phyloP scores from a whole-genome alignment of 192 early-diverging fungal genomes.

The Gigaspora rosea region DNA sequence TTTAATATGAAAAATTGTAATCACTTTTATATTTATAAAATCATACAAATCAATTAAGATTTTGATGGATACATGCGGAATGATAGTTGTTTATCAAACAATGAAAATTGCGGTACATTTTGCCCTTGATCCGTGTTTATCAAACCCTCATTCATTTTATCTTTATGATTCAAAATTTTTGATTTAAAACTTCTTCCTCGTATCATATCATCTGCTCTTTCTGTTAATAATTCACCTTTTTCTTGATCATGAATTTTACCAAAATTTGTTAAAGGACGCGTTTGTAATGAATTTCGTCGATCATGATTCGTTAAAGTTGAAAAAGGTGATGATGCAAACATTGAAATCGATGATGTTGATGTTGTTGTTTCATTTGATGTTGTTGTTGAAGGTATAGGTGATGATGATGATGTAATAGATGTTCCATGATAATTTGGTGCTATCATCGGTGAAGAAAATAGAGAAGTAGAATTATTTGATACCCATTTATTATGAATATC shows the following conservation, averaged over 20 bases:
- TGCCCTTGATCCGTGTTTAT: background rate
- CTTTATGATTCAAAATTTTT: background rate
- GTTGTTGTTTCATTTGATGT: background rate
- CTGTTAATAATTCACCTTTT: constrained; percentile 21
- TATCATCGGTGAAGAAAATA: background rate
- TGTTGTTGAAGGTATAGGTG: background rate
- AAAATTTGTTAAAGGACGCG: background rate
- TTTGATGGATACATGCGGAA: constrained; percentile 1
- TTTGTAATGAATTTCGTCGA: background rate
- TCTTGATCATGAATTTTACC: constrained; percentile 22
- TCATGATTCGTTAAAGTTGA: background rate
- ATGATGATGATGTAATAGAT: background rate
- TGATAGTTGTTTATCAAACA: constrained; percentile 18
- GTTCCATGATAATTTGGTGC: background rate
- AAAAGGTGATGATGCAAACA: constrained; percentile 14
- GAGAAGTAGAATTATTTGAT: background rate
- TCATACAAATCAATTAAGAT: background rate
- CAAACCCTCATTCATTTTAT: background rate
- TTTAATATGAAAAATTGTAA: too few species aligned
- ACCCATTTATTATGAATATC: constrained; percentile 6
- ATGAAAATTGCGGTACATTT: constrained; percentile 11
- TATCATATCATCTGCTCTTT: background rate
- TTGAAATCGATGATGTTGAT: background rate
- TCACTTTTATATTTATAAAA: too few species aligned
- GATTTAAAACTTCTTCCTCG: background rate